phyloP scores from a whole-genome alignment of 2,329 filamentous ascomycete species.

The Pyrenochaeta sp. region DNA sequence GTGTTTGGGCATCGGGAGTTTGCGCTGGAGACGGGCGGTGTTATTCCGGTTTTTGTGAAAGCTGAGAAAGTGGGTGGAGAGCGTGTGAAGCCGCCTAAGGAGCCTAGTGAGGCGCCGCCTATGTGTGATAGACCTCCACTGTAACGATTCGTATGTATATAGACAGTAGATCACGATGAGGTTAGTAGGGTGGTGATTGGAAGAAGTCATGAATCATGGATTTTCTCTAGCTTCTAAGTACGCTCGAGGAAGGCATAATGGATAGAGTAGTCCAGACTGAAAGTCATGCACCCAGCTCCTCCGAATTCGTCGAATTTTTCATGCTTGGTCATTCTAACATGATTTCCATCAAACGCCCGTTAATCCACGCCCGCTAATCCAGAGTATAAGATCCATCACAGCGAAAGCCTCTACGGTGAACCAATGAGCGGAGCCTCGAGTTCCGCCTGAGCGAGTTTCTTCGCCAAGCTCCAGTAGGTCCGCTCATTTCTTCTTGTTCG shows the following conservation, averaged over 20 bases:
- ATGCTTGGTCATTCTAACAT: slow-evolving; percentile 16
- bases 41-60: slow-evolving; percentile 72
- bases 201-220: slow-evolving; percentile 10
- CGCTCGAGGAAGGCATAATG: not conserved
- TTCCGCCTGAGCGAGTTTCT: not conserved
- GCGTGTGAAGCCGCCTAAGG: slow-evolving; percentile 35
- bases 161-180: not conserved
- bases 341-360: slow-evolving; percentile 34
- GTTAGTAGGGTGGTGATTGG: no score
- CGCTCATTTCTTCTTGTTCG: slow-evolving; percentile 70
- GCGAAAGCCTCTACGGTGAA: slow-evolving; percentile 1
- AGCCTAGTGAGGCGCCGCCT: slow-evolving; percentile 45
- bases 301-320: slow-evolving; percentile 5
- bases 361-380: slow-evolving; percentile 38
- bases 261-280: slow-evolving; percentile 4
- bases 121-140: slow-evolving; percentile 34
- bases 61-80: slow-evolving; percentile 57
- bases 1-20: slow-evolving; percentile 69
- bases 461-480: slow-evolving; percentile 19
- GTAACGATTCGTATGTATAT: not conserved
- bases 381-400: slow-evolving; percentile 23
- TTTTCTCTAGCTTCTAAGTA: slow-evolving; percentile 12
- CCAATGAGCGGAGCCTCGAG: not conserved
- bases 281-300: not conserved
- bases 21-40: slow-evolving; percentile 68